Conservation (phyloP, 2,329 filamentous ascomycete genomes). For the Penicillium psychrosexuale region DNA sequence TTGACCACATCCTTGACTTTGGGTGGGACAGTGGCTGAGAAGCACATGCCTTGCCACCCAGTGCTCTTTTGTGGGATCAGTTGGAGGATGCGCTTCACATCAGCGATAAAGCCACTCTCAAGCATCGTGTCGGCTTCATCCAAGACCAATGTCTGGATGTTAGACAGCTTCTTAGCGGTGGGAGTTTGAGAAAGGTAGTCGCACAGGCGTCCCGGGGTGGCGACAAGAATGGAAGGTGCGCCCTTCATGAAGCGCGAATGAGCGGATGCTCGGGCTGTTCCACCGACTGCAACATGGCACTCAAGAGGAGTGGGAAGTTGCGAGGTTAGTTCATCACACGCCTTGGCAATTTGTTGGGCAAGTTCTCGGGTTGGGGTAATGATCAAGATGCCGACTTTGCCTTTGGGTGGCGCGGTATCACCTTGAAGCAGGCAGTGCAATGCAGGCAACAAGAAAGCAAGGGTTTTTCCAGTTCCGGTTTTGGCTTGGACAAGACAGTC, state of each 20-base stretch:
- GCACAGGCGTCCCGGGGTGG: slow-evolving; percentile 49
- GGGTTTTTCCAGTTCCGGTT: slow-evolving; percentile 52
- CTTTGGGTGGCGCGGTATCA: slow-evolving; percentile 24
- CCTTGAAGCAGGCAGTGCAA: slow-evolving; percentile 46
- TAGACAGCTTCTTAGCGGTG: slow-evolving; percentile 44
- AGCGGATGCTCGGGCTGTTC: slow-evolving; percentile 30
- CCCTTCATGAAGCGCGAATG: slow-evolving; percentile 30
- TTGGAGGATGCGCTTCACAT: slow-evolving; percentile 51
- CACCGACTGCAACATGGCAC: slow-evolving; percentile 48
- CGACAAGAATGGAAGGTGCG: slow-evolving; percentile 42
- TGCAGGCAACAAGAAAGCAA: slow-evolving; percentile 49
- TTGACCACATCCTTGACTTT: slow-evolving; percentile 76
- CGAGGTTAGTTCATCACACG: slow-evolving; percentile 44
- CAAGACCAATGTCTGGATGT: slow-evolving; percentile 50
- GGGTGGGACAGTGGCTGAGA: slow-evolving; percentile 83
- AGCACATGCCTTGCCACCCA: slow-evolving; percentile 63
- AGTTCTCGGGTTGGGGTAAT: slow-evolving; percentile 51
- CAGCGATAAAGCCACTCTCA: slow-evolving; percentile 46
- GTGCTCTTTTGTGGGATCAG: slow-evolving; percentile 50
- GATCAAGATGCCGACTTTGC: slow-evolving; percentile 46
- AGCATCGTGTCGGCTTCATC: slow-evolving; percentile 42
- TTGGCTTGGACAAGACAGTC: slow-evolving; percentile 56
- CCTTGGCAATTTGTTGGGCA: slow-evolving; percentile 50
- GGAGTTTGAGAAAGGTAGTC: slow-evolving; percentile 45
- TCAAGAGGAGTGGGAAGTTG: slow-evolving; percentile 39